These are phyloP conservation scores for Rickenella mellea DNA, from an alignment of 768 basidiomycete species.

Conservation along the genomic window DNA sequence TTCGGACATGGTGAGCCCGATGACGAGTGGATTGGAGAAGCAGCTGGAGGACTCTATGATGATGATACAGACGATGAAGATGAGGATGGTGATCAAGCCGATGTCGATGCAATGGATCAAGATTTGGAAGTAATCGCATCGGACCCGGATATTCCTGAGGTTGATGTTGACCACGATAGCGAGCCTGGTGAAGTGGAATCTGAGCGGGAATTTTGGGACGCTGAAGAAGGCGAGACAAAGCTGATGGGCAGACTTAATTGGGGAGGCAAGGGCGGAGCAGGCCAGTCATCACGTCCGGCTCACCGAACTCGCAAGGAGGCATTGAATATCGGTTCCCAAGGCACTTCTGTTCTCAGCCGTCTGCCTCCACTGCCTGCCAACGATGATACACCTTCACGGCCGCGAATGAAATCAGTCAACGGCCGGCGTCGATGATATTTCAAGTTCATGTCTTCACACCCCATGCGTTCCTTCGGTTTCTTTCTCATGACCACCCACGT, in stretches of 20 bases:
- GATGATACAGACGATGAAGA: constrained; percentile 50
- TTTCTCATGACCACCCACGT: constrained; percentile 1
- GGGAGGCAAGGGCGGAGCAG: not conserved
- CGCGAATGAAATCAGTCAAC: constrained; percentile 36
- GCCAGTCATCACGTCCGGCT: not conserved
- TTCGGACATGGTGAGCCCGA: constrained; percentile 60
- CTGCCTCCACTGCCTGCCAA: constrained; percentile 25
- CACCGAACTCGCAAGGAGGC: too few relatives aligned
- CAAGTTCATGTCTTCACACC: too few relatives aligned
- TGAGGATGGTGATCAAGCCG: constrained; percentile 46
- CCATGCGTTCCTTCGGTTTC: constrained; percentile 2
- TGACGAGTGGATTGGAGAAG: constrained; percentile 79
- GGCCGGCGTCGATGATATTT: constrained; percentile 42
- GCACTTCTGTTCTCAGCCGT: too few relatives aligned
- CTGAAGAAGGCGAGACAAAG: too few relatives aligned
- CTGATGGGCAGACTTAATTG: too few relatives aligned
- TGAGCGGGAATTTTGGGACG: too few relatives aligned
- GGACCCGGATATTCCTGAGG: constrained; percentile 18
- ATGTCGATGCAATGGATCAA: constrained; percentile 70
- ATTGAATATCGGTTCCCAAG: too few relatives aligned
- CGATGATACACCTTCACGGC: constrained; percentile 56
- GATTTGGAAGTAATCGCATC: constrained; percentile 35
- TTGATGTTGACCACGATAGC: constrained; percentile 13
- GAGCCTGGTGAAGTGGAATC: constrained; percentile 15
- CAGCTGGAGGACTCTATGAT: constrained; percentile 66